Conservation (phyloP, 768 basidiomycete genomes). For the Asterophora parasitica region DNA sequence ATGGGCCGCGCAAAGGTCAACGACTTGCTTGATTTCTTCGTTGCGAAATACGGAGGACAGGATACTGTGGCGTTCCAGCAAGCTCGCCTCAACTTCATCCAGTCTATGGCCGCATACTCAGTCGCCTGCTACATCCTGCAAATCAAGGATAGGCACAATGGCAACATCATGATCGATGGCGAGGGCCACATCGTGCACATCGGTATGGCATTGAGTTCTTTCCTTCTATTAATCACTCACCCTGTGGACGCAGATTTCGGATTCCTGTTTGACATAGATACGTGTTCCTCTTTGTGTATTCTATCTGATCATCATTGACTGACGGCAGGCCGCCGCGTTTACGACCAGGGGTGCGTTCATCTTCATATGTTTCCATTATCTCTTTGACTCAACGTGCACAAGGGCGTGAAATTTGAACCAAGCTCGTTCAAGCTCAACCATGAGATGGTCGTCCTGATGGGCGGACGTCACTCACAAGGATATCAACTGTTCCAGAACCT, state of each 20-base stretch:
- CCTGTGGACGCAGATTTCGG: conserved; percentile 68
- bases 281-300: conserved; percentile 39
- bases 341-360: conserved; percentile 64
- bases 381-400: conserved; percentile 1
- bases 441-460: conserved; percentile 98
- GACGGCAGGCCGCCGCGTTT: conserved; percentile 26
- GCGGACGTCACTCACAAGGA: conserved; percentile 89
- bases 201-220: conserved; percentile 45
- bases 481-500: conserved; percentile 93
- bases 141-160: conserved; percentile 98
- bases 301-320: conserved; percentile 12
- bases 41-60: conserved; percentile 86
- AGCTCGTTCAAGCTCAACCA: conserved; percentile 97
- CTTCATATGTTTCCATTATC: conserved; percentile 1
- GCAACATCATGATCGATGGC: conserved; percentile 99
- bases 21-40: conserved; percentile 90
- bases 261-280: conserved; percentile 97
- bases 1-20: conserved; percentile 99
- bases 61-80: conserved; percentile 88
- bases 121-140: conserved; percentile 97
- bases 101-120: conserved; percentile 99
- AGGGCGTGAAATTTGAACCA: conserved; percentile 99
- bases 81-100: conserved; percentile 93
- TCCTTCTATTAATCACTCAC: neutral
- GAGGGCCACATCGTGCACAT: conserved; percentile 97